A percentile compares a stretch with the other conserved stretches of the same genome.
Conservation (phyloP, 805 yeast species). For the Isabelozyma pseudorhagii region DNA sequence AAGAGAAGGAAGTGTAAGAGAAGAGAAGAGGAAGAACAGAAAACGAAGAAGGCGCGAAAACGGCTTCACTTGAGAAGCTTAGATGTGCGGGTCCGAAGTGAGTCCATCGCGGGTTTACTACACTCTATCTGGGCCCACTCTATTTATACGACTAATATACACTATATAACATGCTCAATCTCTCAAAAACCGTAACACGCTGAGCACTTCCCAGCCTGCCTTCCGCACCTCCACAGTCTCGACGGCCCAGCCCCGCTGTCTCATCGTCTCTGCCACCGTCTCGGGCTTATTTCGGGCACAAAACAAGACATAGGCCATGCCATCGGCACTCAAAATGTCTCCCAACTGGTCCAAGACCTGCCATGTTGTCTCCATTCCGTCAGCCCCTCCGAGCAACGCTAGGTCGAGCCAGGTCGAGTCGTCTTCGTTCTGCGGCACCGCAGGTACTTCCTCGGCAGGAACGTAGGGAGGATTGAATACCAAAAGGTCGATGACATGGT, state of each 20-base stretch:
- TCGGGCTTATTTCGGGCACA: constrained; percentile 89
- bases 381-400: constrained; percentile 84
- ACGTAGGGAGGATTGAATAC: constrained; percentile 97
- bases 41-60: too few relatives aligned
- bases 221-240: constrained; percentile 59
- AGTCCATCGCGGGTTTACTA: too few relatives aligned
- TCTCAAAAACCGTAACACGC: constrained; percentile 60
- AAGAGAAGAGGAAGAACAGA: not conserved
- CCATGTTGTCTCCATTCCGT: constrained; percentile 87
- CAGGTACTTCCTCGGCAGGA: constrained; percentile 78
- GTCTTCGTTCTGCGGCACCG: constrained; percentile 41
- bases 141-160: too few relatives aligned
- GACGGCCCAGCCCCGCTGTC: constrained; percentile 49
- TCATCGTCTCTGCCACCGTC: constrained; percentile 49
- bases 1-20: not conserved
- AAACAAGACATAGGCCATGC: constrained; percentile 84
- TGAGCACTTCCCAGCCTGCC: constrained; percentile 94
- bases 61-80: too few relatives aligned
- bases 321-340: constrained; percentile 49
- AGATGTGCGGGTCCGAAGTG: too few relatives aligned
- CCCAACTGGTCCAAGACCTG: constrained; percentile 54
- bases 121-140: too few relatives aligned
- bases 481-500: constrained; percentile 58
- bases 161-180: too few relatives aligned
- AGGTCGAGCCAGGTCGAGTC: constrained; percentile 77